Evolutionary conservation across 1,284 basidiomycete species (phyloP).

Genomic region (Trichosporon faecale): DNA sequence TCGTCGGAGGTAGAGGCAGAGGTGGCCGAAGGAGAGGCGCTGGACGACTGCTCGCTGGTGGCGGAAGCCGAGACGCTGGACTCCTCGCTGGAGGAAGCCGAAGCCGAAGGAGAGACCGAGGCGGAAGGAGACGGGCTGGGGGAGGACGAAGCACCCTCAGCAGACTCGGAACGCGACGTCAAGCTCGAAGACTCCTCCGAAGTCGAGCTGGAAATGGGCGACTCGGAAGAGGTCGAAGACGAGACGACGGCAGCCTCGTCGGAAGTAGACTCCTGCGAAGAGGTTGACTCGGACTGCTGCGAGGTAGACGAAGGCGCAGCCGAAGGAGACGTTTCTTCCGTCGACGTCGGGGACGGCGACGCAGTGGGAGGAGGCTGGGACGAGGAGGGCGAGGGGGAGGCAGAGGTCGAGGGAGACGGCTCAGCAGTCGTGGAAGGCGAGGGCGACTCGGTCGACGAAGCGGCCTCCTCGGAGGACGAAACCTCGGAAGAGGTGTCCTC

Average conservation of each 20-base stretch:
- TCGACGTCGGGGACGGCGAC: not conserved
- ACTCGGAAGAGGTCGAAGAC: not conserved
- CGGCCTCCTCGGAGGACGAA: not conserved
- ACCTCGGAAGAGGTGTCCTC: not conserved
- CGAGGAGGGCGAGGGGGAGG: not conserved
- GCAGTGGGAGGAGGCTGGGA: conserved; percentile 6
- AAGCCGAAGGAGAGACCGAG: not conserved
- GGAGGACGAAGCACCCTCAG: not conserved
- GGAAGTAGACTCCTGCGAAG: not conserved
- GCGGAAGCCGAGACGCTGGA: not conserved
- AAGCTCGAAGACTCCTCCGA: conserved; percentile 9
- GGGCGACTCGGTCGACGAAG: not conserved
- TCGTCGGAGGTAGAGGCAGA: conserved; percentile 3
- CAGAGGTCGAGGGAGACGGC: not conserved
- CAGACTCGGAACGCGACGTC: not conserved
- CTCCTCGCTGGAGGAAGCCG: not conserved
- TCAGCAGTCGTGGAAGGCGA: not conserved
- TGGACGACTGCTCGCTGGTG: not conserved
- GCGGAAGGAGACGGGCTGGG: not conserved
- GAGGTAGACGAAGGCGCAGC: conserved; percentile 1
- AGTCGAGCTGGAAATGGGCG: not conserved
- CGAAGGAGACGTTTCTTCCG: not conserved
- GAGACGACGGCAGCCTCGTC: not conserved
- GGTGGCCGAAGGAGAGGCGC: not conserved
- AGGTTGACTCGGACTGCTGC: not conserved